Base-by-base conservation (phyloP, 306 rosid species). In the Castanea mollissima region DNA sequence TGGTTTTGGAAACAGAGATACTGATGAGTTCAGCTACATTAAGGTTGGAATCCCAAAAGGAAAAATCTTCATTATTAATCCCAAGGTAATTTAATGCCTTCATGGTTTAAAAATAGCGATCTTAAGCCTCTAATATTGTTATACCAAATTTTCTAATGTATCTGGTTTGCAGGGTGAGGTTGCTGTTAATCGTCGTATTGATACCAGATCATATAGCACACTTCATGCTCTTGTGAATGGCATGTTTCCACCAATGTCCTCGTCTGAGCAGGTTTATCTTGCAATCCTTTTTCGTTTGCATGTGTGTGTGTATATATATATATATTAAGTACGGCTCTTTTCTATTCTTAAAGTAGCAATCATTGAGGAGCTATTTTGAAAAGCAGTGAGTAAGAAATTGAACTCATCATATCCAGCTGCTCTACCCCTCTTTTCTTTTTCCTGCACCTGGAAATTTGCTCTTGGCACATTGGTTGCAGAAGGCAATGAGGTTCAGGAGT, bases 1-100 rank as follows among this genome's bases (percentile, higher is more conserved):
- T 82, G 99, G 99, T 69, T 96, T 96, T 81, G 98, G 99, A 83
- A 93, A 96, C 87, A 90, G 99, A 85, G 91, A 93, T 76, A 93
- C 98, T 5, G 99, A 96, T 76, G 99, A 96, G 84, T 71, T 96
- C 82, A 96, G 99, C 90, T 96, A 96, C 87, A 89, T 90, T 49
- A 93, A 86, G 80, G 98, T 93, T 80, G 99, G 99, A 87, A 91
- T 96, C 62, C 99, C 98, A 4, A 72, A 68, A 73, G 99, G 99
- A 75, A 96, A 96, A 82, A 91, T 96, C 67, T 96, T 96, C 94
- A 93, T 88, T 55, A 90, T 93, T 79, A 96, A 96, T 83, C 97
- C 96, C 81, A 91, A 80, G 99, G 99, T 96, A 87, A 86, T 56
- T 35, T n/a, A 73, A 67, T 51, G 75, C 76, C 84, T 76, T 75